Conservation (phyloP, 2,329 filamentous ascomycete genomes). For the Sporothrix variecibatus region DNA sequence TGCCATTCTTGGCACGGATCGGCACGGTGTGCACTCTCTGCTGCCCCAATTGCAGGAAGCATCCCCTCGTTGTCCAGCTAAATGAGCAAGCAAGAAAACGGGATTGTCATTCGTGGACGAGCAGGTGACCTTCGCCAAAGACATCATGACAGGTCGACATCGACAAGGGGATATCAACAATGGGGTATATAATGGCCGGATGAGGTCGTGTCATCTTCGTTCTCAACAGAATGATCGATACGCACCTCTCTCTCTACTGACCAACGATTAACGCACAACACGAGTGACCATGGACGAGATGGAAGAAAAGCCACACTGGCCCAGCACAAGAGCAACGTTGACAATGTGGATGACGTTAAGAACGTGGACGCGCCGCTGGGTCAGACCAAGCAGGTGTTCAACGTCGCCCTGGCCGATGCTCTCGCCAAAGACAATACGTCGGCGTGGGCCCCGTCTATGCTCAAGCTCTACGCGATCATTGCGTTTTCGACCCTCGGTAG, state of each 20-base stretch:
- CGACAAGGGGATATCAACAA: not conserved
- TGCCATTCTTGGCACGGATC: not conserved
- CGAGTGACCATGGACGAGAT: not conserved
- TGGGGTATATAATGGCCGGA: not conserved
- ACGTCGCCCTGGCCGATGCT: not conserved
- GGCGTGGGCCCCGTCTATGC: not conserved
- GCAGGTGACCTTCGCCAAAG: too few species aligned
- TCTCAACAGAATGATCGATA: too few species aligned
- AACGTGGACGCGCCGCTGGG: not conserved
- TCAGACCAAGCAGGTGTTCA: not conserved
- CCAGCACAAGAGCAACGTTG: not conserved
- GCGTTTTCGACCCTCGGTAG: not conserved
- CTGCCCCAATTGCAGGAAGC: not conserved
- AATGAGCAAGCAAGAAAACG: not conserved
- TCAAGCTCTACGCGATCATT: not conserved
- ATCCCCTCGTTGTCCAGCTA: not conserved
- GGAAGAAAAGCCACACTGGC: not conserved
- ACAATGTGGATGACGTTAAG: too few species aligned
- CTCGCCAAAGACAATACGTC: not conserved
- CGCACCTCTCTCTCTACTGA: not conserved
- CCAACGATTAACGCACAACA: not conserved
- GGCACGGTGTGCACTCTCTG: not conserved
- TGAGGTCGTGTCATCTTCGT: not conserved
- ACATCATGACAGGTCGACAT: not conserved
- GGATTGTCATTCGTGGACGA: too few species aligned